Evolutionary conservation across 768 basidiomycete species (phyloP).

Genomic region (Tubosaeta sp.): DNA sequence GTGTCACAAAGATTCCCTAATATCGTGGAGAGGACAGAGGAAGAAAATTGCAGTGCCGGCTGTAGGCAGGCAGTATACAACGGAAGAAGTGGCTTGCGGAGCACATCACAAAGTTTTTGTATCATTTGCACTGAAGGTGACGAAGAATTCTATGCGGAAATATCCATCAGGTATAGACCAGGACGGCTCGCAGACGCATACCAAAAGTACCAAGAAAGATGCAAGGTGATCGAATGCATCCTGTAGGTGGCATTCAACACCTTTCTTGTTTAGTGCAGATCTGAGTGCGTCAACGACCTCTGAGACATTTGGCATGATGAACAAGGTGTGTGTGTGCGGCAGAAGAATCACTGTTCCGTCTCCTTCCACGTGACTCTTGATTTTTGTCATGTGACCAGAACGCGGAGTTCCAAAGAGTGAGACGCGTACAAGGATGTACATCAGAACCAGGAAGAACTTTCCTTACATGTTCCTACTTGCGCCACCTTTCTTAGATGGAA

Average conservation of each 20-base stretch:
- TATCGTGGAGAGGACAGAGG: conserved; percentile 38
- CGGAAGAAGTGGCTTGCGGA: conserved; percentile 42
- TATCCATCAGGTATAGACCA: not conserved
- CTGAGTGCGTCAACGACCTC: conserved; percentile 33
- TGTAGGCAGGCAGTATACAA: conserved; percentile 39
- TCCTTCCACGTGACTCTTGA: conserved; percentile 23
- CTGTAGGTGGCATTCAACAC: conserved; percentile 26
- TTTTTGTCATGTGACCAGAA: conserved; percentile 27
- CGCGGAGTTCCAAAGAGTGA: conserved; percentile 22
- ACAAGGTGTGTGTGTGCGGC: not conserved
- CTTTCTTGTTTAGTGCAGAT: conserved; percentile 24
- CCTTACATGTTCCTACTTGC: conserved; percentile 1
- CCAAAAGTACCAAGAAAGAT: conserved; percentile 42
- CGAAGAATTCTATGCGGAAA: conserved; percentile 35
- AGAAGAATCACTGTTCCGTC: too few species aligned
- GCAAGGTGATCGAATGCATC: conserved; percentile 38
- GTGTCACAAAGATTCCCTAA: conserved; percentile 36
- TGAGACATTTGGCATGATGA: conserved; percentile 23
- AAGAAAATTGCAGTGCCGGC: conserved; percentile 39
- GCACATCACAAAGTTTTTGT: conserved; percentile 35
- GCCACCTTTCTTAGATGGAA: conserved; percentile 23
- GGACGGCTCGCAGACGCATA: conserved; percentile 24
- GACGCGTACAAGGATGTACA: conserved; percentile 12
- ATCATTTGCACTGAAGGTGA: conserved; percentile 34
- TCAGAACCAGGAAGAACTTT: conserved; percentile 2